phyloP scores from a whole-genome alignment of 257 asterid genomes.

The Nicotiana attenuata region DNA sequence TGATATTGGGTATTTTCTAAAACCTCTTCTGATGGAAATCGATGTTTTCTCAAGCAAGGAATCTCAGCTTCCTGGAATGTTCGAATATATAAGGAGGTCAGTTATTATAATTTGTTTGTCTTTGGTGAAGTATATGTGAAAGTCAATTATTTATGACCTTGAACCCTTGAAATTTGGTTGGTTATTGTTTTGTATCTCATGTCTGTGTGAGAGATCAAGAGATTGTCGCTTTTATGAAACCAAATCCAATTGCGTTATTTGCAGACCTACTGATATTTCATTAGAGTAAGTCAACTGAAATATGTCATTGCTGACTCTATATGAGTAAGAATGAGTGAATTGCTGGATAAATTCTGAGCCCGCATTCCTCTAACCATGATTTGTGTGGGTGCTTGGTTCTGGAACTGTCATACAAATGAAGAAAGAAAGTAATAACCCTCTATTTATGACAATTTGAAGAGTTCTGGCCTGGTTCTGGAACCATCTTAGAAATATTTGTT shows the following conservation, averaged over 20 bases:
- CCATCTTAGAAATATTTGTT: not conserved
- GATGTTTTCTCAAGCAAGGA: conserved; percentile 60
- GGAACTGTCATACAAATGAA: not conserved
- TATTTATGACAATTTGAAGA: not conserved
- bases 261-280: not conserved
- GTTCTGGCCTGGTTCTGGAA: no score
- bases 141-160: not conserved
- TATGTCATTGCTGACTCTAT: not conserved
- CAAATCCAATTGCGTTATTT: not conserved
- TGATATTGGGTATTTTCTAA: conserved; percentile 88
- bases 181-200: not conserved
- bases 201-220: not conserved
- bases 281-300: not conserved
- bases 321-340: not conserved
- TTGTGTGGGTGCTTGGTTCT: not conserved
- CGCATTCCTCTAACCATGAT: not conserved
- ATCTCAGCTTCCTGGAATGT: conserved; percentile 90
- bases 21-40: conserved; percentile 73
- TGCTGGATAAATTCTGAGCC: not conserved
- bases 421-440: not conserved
- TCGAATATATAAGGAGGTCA: conserved; percentile 79
- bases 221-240: conserved; percentile 5
- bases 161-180: not conserved
- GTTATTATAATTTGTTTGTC: conserved; percentile 18
- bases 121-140: not conserved